Evolutionary conservation across 2,329 filamentous ascomycete genomes (phyloP).

Genomic region (Seiridium unicorne): DNA sequence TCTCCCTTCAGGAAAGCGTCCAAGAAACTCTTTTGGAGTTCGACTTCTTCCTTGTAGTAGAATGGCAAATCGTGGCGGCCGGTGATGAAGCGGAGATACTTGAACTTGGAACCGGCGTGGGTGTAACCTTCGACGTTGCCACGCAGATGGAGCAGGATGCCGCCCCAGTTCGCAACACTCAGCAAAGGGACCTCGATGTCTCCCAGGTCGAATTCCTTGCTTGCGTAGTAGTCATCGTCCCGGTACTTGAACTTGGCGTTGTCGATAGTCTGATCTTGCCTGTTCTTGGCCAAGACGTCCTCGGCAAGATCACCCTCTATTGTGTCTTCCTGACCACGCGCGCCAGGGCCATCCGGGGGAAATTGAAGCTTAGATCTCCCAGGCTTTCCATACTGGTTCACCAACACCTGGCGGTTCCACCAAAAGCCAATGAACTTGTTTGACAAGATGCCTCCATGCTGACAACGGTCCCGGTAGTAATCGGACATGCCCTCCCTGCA

Average conservation of each 20-base stretch:
- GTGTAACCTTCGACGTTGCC: conserved; percentile 67
- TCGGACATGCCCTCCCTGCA: conserved; percentile 50
- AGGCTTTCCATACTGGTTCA: conserved; percentile 64
- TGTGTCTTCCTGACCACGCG: conserved; percentile 40
- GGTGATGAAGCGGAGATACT: conserved; percentile 68
- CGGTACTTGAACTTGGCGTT: conserved; percentile 53
- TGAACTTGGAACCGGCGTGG: conserved; percentile 62
- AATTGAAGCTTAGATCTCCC: conserved; percentile 27
- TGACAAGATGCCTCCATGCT: conserved; percentile 61
- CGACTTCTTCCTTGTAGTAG: conserved; percentile 68
- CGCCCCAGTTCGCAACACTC: conserved; percentile 69
- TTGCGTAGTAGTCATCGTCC: conserved; percentile 63
- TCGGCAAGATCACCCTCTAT: conserved; percentile 57
- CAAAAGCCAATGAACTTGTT: conserved; percentile 61
- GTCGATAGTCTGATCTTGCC: conserved; percentile 44
- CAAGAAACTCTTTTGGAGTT: conserved; percentile 65
- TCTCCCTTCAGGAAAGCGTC: conserved; percentile 70
- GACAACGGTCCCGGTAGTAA: conserved; percentile 55
- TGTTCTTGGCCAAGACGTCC: conserved; percentile 47
- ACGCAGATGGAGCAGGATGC: conserved; percentile 65
- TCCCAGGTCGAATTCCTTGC: conserved; percentile 61
- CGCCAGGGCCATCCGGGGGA: conserved; percentile 26
- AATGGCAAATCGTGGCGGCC: conserved; percentile 72
- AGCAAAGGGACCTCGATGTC: conserved; percentile 68
- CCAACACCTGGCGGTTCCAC: conserved; percentile 66